Conservation (phyloP, 78 protist species). For the Emiliania huxleyi region DNA sequence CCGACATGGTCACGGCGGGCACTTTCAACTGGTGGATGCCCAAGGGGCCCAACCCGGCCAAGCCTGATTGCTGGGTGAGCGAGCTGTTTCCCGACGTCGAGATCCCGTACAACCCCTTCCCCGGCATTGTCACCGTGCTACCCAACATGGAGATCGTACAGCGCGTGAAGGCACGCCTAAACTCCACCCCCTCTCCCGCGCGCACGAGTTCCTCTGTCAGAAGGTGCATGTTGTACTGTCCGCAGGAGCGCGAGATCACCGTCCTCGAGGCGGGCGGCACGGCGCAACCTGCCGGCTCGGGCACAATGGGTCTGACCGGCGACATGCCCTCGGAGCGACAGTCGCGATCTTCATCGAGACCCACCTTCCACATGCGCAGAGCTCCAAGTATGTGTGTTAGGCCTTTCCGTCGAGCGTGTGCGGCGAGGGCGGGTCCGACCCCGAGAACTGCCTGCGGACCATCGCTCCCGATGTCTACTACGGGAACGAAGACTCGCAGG, state of each 20-base stretch:
- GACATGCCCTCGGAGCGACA: neutral
- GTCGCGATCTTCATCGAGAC: too few species aligned
- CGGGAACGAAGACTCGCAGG: slow-evolving; percentile 4
- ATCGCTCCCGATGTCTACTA: neutral
- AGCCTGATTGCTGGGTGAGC: neutral
- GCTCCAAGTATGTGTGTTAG: too few species aligned
- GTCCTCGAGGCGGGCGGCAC: neutral
- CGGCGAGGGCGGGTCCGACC: neutral
- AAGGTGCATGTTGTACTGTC: too few species aligned
- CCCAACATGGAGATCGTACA: neutral
- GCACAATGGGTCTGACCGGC: neutral
- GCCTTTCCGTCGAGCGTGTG: neutral
- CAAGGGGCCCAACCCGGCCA: neutral
- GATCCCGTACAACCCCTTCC: neutral
- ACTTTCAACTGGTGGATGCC: neutral
- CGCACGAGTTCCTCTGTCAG: too few species aligned
- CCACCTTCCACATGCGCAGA: too few species aligned
- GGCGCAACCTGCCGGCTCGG: neutral
- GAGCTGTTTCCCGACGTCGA: neutral
- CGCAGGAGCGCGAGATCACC: neutral
- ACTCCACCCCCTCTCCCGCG: too few species aligned
- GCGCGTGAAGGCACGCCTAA: neutral
- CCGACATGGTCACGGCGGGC: neutral
- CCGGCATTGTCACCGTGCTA: neutral
- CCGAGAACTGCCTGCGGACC: neutral